Base-by-base conservation (phyloP, 2,329 filamentous ascomycete species). In the Claviceps arundinis region DNA sequence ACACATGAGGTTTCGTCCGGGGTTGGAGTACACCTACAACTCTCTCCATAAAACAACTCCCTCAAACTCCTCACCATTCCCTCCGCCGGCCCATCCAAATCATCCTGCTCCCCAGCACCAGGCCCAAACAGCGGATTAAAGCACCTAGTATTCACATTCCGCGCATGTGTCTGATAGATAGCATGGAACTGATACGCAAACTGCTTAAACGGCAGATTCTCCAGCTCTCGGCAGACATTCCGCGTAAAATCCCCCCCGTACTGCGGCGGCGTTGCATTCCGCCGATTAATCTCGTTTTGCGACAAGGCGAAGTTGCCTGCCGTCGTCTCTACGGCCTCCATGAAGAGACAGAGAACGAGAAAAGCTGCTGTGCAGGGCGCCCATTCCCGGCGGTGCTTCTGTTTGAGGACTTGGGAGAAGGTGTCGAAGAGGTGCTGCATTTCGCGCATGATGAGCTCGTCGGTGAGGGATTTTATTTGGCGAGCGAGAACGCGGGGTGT, bases 141-240 rank as follows among this genome's bases (percentile, higher is more conserved):
- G 48, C 76, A 68, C 62, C 68, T 74, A 7, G 69, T 62, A 44
- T 70, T 70, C 3, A 68, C 67, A 55, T 78, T 74, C 56, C 68
- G 68, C 51, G 68, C 70, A 60, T 79, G 75, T 19, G 77, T 80
- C 66, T 79, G 76, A 58, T 78, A 81, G 52, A 78, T 70, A 59
- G 78, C 72, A 62, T 81, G 77, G 60, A 81, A 81, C 63, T 79
- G 76, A 56, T 76, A 78, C 3, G 74, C 75, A 58, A 81, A 79
- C 63, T 81, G 77, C 63, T 73, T 76, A 60, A 81, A 81, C 0
- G 77, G 77, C 67, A 80, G 67, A 57, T 78, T 77, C 60, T 81
- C 77, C 47, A 81, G 68, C 59, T 76, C 73, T 34, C 63, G 63
- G 64, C 73, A 76, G 34, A 74, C 64, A 6, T 65, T 64, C 45